Percentiles rank a stretch among this genome's conserved stretches.
These are phyloP conservation scores for Fusarium camptoceras DNA, from an alignment of 2,329 filamentous ascomycete genomes.

Conservation along the genomic window DNA sequence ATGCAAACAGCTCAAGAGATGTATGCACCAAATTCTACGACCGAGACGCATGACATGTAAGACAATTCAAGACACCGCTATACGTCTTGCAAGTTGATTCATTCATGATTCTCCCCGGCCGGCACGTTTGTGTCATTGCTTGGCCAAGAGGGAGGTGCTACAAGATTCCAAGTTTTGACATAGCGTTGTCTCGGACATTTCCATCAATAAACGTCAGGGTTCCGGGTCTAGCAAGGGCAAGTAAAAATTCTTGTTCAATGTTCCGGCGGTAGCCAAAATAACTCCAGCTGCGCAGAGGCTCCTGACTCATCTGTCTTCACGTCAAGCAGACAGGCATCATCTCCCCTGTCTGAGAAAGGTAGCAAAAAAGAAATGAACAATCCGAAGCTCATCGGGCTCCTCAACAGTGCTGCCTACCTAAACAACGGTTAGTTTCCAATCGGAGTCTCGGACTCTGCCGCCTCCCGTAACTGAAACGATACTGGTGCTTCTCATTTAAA, in stretches of 20 bases:
- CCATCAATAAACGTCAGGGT: slow-evolving; percentile 16
- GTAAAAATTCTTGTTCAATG: slow-evolving; percentile 6
- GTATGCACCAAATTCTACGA: slow-evolving; percentile 16
- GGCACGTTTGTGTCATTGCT: slow-evolving; percentile 13
- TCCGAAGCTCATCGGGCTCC: slow-evolving; percentile 35
- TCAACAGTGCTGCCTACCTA: slow-evolving; percentile 5
- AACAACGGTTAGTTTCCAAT: not conserved
- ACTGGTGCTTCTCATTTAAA: slow-evolving; percentile 11
- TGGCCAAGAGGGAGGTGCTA: not conserved
- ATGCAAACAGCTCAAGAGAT: slow-evolving; percentile 10
- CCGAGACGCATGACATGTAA: slow-evolving; percentile 11
- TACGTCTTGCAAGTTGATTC: not conserved
- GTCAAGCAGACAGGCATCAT: not conserved
- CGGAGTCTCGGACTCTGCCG: slow-evolving; percentile 18
- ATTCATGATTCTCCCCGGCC: not conserved
- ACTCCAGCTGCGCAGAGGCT: slow-evolving; percentile 19
- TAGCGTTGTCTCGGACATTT: slow-evolving; percentile 29
- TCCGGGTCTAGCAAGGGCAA: slow-evolving; percentile 7
- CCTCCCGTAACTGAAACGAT: slow-evolving; percentile 27
- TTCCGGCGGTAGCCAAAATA: slow-evolving; percentile 9
- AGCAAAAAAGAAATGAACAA: slow-evolving; percentile 10
- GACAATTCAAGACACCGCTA: slow-evolving; percentile 16
- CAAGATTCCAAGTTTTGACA: slow-evolving; percentile 1
- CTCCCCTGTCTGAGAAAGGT: not conserved
- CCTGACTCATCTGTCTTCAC: not conserved